Evolutionary conservation across 1,284 basidiomycete genomes (phyloP), one percentile per base, ranked within the genome.

Genomic region (Sporisorium iseilematis-ciliati): DNA sequence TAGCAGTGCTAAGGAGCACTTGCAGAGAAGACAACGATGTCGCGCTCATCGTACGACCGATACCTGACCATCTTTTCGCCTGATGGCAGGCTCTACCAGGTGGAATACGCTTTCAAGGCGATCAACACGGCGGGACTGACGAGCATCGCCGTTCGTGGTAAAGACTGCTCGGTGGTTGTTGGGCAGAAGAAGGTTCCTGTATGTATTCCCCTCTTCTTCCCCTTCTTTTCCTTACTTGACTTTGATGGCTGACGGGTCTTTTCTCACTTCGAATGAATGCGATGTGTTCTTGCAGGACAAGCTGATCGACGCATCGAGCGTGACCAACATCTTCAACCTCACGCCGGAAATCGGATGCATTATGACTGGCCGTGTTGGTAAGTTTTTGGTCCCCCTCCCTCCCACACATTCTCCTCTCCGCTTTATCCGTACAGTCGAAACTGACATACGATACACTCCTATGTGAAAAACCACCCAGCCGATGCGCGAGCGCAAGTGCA

Each of bases 281-380:
- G n/a, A n/a, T n/a, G n/a, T n/a, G n/a, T 3, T 14, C 11, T 14
- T 38, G 14, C 12, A 49, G 48, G 96, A 99, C 88, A 99, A 99
- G 88, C 91, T 99, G 55, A 91, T 99, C 73, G 95, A 99, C 87
- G 91, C 97, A 45, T 91, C 91, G 20, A 97, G 94, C 12, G 91
- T 99, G 77, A 97, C 97, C 11, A 96, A 98, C 86, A 88, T 99
- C 51, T 99, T 95, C 88, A 92, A 93, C 86, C 92, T 99, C 76
- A 98, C 96, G 0, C 94, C 95, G 2, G 92, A 92, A 3, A 99
- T 99, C 75, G 97, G 97, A 51, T 97, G 95, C 84, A 97, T 97
- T 57, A 93, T 99, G 91, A 98, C 95, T 18, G 97, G 97, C 45
- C 89, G 95, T 43, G 91, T 95, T 71, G 48, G 48, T 49, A 31